Conservation (phyloP, 352 stramenopile genomes). For the Peronosclerospora sorghi region DNA sequence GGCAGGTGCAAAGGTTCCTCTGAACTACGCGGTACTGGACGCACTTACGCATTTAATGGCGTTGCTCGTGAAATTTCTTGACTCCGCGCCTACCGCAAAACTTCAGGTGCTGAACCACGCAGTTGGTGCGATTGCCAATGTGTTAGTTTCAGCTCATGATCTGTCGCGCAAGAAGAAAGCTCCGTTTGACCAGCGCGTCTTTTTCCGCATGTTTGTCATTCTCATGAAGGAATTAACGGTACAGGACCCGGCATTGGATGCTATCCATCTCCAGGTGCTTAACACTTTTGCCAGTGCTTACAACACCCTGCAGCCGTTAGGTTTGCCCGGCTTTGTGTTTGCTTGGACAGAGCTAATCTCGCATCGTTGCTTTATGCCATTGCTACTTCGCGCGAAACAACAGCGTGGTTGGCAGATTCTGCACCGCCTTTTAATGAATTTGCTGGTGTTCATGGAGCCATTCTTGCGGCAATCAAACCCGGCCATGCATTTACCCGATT, state of each 20-base stretch:
- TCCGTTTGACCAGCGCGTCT: constrained; percentile 95
- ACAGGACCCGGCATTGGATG: constrained; percentile 88
- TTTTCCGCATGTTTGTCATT: constrained; percentile 97
- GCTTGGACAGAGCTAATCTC: constrained; percentile 98
- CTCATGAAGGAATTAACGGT: constrained; percentile 96
- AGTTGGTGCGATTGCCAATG: constrained; percentile 89
- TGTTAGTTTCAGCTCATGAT: constrained; percentile 85
- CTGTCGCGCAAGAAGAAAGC: constrained; percentile 75
- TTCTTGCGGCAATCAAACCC: constrained; percentile 88
- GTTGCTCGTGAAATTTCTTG: constrained; percentile 93
- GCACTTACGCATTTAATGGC: constrained; percentile 93
- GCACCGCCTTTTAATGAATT: constrained; percentile 94
- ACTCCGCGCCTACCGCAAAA: constrained; percentile 65
- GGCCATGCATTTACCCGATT: constrained; percentile 63
- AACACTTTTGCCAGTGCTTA: constrained; percentile 95
- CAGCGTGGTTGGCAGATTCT: constrained; percentile 96
- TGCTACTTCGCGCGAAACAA: constrained; percentile 88
- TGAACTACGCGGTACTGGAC: constrained; percentile 93
- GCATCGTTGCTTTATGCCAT: constrained; percentile 97
- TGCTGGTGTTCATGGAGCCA: constrained; percentile 97
- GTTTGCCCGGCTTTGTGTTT: constrained; percentile 95
- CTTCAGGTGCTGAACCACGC: constrained; percentile 92
- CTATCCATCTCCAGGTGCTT: constrained; percentile 91
- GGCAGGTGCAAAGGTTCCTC: constrained; percentile 32
- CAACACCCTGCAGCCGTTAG: constrained; percentile 93